Base-by-base conservation (phyloP, 768 basidiomycete species). In the Russula foetens region DNA sequence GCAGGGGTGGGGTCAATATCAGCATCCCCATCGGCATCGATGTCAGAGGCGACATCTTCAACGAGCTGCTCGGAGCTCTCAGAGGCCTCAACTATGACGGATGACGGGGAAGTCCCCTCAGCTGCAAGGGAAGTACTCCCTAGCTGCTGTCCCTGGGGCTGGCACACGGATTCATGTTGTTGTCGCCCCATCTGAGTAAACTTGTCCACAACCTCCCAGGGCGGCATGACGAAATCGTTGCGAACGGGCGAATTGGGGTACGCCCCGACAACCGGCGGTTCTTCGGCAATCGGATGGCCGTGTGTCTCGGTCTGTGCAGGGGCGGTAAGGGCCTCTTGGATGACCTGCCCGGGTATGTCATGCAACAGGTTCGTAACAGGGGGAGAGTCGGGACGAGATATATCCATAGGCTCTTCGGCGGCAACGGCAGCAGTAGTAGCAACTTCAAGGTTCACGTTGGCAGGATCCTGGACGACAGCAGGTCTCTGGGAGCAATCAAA, bases 221-320 rank as follows among this genome's bases (percentile, higher is more conserved):
- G 39, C 14, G 62, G 29, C 50, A 64, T 33, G 72, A 71, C n/a
- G 73, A 75, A n/a, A n/a, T n/a, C 33, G 71, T 67, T 7, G 69
- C 71, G 45, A 43, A 58, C 35, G 5, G 73, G 72, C 12, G 75
- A 75, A 56, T 59, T 63, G 12, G 79, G 76, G 75, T 77, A 80
- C 28, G 76, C 77, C 26, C 77, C 78, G 14, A 80, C 66, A 7
- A 79, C 64, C 44, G 66, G 66, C 24, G 76, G 77, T 23, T 80
- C 79, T 7, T 63, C 29, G 17, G 67, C 59, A 31, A 65, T 66
- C 7, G n/a, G 61, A 50, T 64, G 68, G 35, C 67, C 35, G 35
- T 60, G 59, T 11, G 63, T 55, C 17, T 58, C 23, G 11, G 55
- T 33, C 28, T 26, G 56, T 15, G 55, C 35, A 28, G 46, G 46